Evolutionary conservation across 768 basidiomycete species (phyloP).

Genomic region (Amanita polypyramis): DNA sequence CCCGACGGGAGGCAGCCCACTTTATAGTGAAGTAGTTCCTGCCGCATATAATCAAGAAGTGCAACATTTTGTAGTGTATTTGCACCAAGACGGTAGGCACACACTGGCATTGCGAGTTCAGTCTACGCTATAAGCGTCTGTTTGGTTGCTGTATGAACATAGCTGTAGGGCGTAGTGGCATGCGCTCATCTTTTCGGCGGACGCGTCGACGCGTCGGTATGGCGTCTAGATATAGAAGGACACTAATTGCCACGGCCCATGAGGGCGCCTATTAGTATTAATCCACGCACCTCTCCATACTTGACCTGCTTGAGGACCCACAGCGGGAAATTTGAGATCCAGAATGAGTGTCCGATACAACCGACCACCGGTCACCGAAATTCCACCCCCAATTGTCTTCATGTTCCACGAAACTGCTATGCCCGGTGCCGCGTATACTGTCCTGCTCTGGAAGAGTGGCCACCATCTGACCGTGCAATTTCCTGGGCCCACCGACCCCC

Average conservation of each 20-base stretch:
- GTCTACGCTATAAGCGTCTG: too few relatives aligned
- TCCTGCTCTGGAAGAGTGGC: conserved; percentile 2
- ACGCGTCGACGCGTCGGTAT: background rate
- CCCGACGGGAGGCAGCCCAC: too few relatives aligned
- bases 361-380: background rate
- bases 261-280: too few relatives aligned
- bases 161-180: too few relatives aligned
- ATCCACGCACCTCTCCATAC: too few relatives aligned
- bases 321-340: background rate
- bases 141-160: too few relatives aligned
- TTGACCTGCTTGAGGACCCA: background rate
- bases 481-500: background rate
- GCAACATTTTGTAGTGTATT: too few relatives aligned
- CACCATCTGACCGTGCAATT: conserved; percentile 2
- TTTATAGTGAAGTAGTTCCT: too few relatives aligned
- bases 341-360: background rate
- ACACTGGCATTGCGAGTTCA: too few relatives aligned
- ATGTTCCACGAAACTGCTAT: background rate
- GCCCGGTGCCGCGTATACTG: background rate
- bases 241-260: too few relatives aligned
- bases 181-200: background rate
- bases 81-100: too few relatives aligned
- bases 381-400: conserved; percentile 2
- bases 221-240: background rate
- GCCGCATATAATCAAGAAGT: too few relatives aligned